Evolutionary conservation across 2,329 filamentous ascomycete species (phyloP).

Genomic region (Colletotrichum destructivum): DNA sequence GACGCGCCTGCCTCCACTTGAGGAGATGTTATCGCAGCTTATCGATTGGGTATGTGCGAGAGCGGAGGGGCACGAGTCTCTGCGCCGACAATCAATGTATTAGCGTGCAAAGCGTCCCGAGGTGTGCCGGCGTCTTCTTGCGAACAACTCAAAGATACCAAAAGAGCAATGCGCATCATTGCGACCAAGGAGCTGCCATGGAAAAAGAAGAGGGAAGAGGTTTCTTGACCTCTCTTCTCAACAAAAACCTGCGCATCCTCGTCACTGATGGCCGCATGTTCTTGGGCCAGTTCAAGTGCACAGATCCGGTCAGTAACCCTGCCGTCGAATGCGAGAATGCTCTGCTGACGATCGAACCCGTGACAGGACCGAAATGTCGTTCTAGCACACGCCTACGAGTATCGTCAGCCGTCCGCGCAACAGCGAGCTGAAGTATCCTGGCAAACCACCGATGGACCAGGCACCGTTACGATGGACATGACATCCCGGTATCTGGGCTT

Average conservation of each 20-base stretch:
- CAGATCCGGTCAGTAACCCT: slow-evolving; percentile 73
- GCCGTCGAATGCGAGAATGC: slow-evolving; percentile 9
- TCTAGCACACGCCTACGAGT: slow-evolving; percentile 88
- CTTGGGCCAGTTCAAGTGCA: slow-evolving; percentile 93
- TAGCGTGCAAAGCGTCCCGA: neutral
- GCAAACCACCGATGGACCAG: slow-evolving; percentile 52
- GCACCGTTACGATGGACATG: slow-evolving; percentile 77
- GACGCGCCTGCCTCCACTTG: slow-evolving; percentile 37
- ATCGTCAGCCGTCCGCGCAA: slow-evolving; percentile 78
- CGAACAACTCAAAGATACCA: slow-evolving; percentile 1
- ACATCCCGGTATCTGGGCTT: slow-evolving; percentile 89
- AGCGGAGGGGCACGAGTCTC: slow-evolving; percentile 1
- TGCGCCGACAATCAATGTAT: neutral
- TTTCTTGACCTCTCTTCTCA: slow-evolving; percentile 78
- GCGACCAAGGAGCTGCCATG: slow-evolving; percentile 50
- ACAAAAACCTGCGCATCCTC: slow-evolving; percentile 83
- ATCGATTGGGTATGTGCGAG: slow-evolving; percentile 31
- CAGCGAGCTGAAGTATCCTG: slow-evolving; percentile 57
- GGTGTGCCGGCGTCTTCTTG: neutral
- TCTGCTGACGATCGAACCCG: slow-evolving; percentile 7
- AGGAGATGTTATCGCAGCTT: slow-evolving; percentile 31
- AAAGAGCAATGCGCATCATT: slow-evolving; percentile 20
- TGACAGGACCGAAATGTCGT: slow-evolving; percentile 88
- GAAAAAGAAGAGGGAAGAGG: slow-evolving; percentile 67
- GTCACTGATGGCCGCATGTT: slow-evolving; percentile 91